Evolutionary conservation across 169 alveolate species (phyloP).

Genomic region (Sarcocystis neurona): DNA sequence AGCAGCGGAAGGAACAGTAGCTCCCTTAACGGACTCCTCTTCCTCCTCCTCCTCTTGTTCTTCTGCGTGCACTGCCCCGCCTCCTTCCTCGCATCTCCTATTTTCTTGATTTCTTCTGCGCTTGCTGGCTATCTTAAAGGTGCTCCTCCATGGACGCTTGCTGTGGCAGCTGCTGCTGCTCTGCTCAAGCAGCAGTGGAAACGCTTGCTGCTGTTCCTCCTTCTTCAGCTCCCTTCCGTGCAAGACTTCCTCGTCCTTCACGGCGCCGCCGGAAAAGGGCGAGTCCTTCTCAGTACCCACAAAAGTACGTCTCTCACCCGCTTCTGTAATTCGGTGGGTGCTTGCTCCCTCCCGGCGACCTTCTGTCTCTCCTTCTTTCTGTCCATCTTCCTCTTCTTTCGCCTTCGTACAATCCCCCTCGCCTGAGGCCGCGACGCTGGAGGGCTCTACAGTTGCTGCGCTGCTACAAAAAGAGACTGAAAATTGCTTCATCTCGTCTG

Average conservation of each 20-base stretch:
- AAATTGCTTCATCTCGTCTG: too few species aligned
- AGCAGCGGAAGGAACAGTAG: background rate
- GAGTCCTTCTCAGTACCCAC: too few species aligned
- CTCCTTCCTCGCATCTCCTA: background rate
- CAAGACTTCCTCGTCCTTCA: background rate
- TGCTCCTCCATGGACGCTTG: too few species aligned
- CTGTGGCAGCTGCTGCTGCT: too few species aligned
- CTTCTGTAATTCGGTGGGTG: too few species aligned
- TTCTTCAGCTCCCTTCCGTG: background rate
- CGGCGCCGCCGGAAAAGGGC: too few species aligned
- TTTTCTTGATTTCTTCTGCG: background rate
- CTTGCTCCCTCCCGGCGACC: too few species aligned
- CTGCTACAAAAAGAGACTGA: too few species aligned
- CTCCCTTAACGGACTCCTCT: background rate
- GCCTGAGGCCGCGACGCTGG: background rate
- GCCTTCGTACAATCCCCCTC: background rate
- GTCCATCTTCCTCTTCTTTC: background rate
- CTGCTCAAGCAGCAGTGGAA: too few species aligned
- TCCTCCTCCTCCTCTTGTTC: background rate
- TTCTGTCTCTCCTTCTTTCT: background rate
- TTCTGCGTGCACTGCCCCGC: background rate
- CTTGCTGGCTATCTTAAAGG: too few species aligned
- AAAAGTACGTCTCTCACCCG: too few species aligned
- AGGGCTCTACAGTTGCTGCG: background rate
- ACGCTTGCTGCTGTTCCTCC: background rate